These are phyloP conservation scores for Rosa multiflora DNA, from an alignment of 306 rosid genomes.

Conservation along the genomic window DNA sequence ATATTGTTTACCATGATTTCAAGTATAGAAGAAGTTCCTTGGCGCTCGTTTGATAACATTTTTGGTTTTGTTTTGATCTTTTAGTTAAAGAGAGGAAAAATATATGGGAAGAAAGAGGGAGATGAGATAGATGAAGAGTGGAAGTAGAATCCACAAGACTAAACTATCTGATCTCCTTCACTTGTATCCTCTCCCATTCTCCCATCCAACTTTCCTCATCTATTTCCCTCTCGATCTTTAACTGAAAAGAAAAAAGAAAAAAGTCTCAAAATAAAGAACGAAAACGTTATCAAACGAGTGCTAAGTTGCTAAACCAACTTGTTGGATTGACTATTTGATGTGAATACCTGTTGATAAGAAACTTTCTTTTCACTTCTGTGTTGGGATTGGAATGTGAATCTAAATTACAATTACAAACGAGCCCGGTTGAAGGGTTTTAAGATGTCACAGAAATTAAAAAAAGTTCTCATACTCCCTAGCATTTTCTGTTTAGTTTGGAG, in stretches of 20 bases:
- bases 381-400: neutral
- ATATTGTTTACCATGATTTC: neutral
- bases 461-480: neutral
- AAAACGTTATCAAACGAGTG: neutral
- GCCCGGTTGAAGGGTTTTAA: neutral
- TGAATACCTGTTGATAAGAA: neutral
- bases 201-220: neutral
- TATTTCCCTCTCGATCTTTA: neutral
- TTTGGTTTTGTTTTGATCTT: neutral
- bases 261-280: neutral
- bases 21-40: slow-evolving; percentile 3
- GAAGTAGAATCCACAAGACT: neutral
- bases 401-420: neutral
- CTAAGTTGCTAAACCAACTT: neutral
- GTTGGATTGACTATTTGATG: neutral
- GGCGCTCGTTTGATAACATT: neutral
- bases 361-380: neutral
- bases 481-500: neutral
- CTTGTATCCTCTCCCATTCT: neutral
- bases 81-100: neutral
- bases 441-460: neutral
- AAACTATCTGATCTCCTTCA: neutral
- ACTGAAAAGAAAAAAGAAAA: neutral
- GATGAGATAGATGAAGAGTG: neutral
- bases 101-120: neutral